Percentiles rank a stretch among this genome's conserved stretches.
These are phyloP conservation scores for Raddia distichophylla DNA, from an alignment of 176 grass and related monocot species.

Conservation along the genomic window DNA sequence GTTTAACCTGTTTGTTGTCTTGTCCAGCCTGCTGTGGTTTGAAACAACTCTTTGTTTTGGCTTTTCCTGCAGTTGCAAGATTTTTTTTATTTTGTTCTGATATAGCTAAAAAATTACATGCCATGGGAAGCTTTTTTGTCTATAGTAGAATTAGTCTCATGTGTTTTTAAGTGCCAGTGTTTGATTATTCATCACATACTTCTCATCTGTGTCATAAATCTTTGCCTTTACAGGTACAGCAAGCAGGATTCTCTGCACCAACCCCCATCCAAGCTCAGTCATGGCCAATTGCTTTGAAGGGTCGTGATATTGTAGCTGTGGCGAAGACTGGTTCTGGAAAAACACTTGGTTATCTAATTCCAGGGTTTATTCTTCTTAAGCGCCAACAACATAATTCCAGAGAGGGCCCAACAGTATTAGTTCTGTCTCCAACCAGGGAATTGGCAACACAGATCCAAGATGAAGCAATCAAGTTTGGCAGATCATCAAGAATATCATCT, in stretches of 20 bases:
- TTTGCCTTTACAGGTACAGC: constrained; percentile 51
- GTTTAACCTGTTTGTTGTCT: constrained; percentile 48
- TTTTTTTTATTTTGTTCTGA: constrained; percentile 8
- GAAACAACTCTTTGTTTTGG: constrained; percentile 19
- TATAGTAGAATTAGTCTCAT: constrained; percentile 1
- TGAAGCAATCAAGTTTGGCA: constrained; percentile 88
- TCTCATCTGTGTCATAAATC: constrained; percentile 24
- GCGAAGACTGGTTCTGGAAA: constrained; percentile 96
- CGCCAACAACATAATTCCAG: constrained; percentile 64
- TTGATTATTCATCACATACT: background rate
- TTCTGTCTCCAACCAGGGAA: constrained; percentile 91
- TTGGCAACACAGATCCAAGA: constrained; percentile 97
- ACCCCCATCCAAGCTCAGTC: constrained; percentile 95
- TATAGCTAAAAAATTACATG: constrained; percentile 15
- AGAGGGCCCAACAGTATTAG: constrained; percentile 74
- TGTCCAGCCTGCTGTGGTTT: constrained; percentile 34
- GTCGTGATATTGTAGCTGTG: constrained; percentile 81
- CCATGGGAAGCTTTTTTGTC: constrained; percentile 19
- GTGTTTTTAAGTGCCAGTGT: background rate
- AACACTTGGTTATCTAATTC: constrained; percentile 92
- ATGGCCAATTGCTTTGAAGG: constrained; percentile 85
- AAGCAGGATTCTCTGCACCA: constrained; percentile 72
- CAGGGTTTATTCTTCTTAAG: constrained; percentile 80
- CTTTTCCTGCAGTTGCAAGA: constrained; percentile 3
- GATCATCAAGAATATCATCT: constrained; percentile 83